Conservation (phyloP, 495 filamentous ascomycete genomes). For the Neurospora sp. region DNA sequence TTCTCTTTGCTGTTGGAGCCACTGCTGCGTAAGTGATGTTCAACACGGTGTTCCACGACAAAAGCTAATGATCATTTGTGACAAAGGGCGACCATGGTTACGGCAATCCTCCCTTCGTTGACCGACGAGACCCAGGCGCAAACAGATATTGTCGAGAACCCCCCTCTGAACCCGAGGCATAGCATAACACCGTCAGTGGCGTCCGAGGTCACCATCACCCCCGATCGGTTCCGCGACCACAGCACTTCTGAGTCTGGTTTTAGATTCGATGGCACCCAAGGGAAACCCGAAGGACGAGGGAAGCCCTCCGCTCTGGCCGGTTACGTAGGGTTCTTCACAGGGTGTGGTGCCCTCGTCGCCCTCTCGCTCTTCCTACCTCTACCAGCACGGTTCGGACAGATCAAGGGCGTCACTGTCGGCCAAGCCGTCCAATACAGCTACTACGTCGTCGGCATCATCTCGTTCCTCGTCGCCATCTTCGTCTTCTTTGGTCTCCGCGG, state of each 20-base stretch:
- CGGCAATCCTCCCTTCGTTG: constrained; percentile 82
- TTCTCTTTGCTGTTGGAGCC: constrained; percentile 84
- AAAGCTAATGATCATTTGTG: neutral
- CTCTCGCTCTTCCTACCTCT: constrained; percentile 75
- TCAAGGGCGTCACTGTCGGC: constrained; percentile 52
- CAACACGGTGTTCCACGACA: neutral
- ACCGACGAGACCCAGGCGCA: constrained; percentile 38
- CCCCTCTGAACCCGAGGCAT: constrained; percentile 13
- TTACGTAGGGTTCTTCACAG: constrained; percentile 84
- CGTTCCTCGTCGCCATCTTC: constrained; percentile 58
- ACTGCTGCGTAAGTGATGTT: constrained; percentile 57
- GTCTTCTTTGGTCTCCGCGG: constrained; percentile 75
- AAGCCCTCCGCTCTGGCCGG: constrained; percentile 64
- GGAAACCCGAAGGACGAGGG: constrained; percentile 4
- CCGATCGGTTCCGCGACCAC: constrained; percentile 33
- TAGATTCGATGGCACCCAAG: constrained; percentile 3
- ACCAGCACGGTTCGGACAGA: constrained; percentile 62
- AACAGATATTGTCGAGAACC: constrained; percentile 10
- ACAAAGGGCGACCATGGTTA: constrained; percentile 81
- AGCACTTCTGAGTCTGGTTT: constrained; percentile 4
- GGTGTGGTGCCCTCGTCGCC: constrained; percentile 81
- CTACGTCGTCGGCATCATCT: constrained; percentile 68
- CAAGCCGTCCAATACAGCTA: constrained; percentile 70
- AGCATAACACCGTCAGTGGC: constrained; percentile 45
- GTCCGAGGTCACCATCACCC: constrained; percentile 56